Evolutionary conservation across 306 rosid species (phyloP), one percentile per base, ranked within the genome.

Genomic region (Acacia crassicarpa): DNA sequence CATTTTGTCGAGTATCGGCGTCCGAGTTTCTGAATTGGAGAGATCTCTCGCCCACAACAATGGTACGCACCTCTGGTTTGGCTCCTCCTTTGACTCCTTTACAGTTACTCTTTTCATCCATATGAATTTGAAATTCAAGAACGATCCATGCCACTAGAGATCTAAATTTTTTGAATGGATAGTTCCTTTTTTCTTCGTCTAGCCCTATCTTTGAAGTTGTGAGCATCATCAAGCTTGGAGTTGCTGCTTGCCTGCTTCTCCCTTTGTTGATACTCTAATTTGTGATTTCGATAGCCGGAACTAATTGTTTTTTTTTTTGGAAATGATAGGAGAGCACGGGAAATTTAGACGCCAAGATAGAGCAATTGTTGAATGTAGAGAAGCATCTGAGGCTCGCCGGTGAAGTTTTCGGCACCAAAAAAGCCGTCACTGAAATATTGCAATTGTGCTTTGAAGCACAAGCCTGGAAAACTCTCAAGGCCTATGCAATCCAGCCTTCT

Each of bases 401-500:
- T 8, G 95, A 92, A 0, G 97, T 94, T 49, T 85, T 89, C 27
- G 95, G 91, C 74, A 92, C 97, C n/a, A 90, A 87, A 87, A 94
- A 92, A 80, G 97, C 98, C 4, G 97, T 56, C 81, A 88, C 91
- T 20, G 95, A 92, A 22, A 92, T 94, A 80, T 85, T 92, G 20
- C 89, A 85, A 53, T 90, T 92, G 8, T 94, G 98, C 88, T 92
- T 89, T 56, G 91, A 92, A 44, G 97, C 94, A 6, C 92, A 87
- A 68, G 97, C 92, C 11, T 94, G 98, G 98, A 88, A 86, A 63
- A 92, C 91, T 41, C 95, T 94, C 74, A 94, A 89, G 46, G 97
- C 92, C 97, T n/a, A 94, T 94, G 98, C 97, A 92, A 71, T 92
- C 98, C 23, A 93, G 94, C 88, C 98, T 93, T 76, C 94, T 93